Percentiles rank a stretch among this genome's conserved stretches.
phyloP scores from a whole-genome alignment of 495 filamentous ascomycete species.

The Wilcoxina mikolae region DNA sequence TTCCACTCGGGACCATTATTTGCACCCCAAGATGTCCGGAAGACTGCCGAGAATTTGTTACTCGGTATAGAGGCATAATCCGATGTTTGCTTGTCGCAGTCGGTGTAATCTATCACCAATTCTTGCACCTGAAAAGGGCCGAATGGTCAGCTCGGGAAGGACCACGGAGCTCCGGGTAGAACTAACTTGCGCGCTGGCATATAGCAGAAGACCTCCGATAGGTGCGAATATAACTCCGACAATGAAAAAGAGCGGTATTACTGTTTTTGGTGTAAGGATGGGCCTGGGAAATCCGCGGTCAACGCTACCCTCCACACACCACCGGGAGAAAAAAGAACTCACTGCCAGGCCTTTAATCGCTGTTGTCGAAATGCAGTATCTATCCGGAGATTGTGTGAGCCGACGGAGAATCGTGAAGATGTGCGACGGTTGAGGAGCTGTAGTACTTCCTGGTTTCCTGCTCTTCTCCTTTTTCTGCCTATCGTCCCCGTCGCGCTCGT shows the following conservation, averaged over 20 bases:
- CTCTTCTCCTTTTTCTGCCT: conserved; percentile 65
- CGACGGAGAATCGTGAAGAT: background rate
- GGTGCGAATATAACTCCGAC: conserved; percentile 78
- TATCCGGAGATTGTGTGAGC: conserved; percentile 24
- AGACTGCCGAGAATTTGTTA: conserved; percentile 46
- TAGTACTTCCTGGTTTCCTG: conserved; percentile 63
- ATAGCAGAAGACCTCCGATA: conserved; percentile 70
- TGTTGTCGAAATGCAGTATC: conserved; percentile 90
- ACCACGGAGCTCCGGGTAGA: conserved; percentile 9
- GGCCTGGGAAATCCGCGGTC: conserved; percentile 38
- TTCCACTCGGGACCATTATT: conserved; percentile 22
- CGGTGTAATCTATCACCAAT: conserved; percentile 74
- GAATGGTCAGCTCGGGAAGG: background rate
- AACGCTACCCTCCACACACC: background rate
- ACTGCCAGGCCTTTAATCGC: conserved; percentile 90
- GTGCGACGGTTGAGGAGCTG: background rate
- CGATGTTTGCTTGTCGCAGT: conserved; percentile 44
- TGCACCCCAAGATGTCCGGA: conserved; percentile 39
- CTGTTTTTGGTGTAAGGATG: conserved; percentile 84
- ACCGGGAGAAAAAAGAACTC: conserved; percentile 27
- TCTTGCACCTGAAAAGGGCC: conserved; percentile 66
- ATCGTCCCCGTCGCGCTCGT: conserved; percentile 37
- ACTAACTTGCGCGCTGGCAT: conserved; percentile 62
- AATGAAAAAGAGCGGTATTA: conserved; percentile 75
- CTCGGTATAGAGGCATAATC: conserved; percentile 35